A percentile compares a stretch with the other conserved stretches of the same genome.
phyloP scores from a whole-genome alignment of 352 stramenopile species.

The Globisporangium cederbergense region DNA sequence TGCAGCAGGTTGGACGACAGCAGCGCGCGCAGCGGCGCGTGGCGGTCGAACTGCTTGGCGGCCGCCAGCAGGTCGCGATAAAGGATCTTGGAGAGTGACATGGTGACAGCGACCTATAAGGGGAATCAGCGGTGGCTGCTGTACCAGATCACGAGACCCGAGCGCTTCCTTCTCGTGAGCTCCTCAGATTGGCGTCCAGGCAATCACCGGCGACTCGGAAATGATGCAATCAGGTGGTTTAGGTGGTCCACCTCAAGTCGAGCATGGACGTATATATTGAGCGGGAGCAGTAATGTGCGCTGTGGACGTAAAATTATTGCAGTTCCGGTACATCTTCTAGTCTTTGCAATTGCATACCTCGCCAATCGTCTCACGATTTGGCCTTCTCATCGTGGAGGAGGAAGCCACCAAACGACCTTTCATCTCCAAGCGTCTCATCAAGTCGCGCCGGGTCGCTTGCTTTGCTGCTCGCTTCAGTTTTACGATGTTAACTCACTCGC shows the following conservation, averaged over 20 bases:
- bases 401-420: no score
- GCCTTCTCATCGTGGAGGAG: no score
- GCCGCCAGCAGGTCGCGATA: constrained; percentile 68
- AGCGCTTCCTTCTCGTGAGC: neutral
- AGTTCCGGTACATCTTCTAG: neutral
- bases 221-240: neutral
- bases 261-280: neutral
- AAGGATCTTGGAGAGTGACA: constrained; percentile 49
- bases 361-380: neutral
- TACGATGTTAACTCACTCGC: no score
- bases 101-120: constrained; percentile 10
- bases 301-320: neutral
- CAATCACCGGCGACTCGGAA: neutral
- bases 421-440: no score
- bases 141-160: neutral
- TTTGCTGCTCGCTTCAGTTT: no score
- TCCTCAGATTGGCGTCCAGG: neutral
- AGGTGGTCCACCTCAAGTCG: neutral
- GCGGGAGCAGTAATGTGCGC: neutral
- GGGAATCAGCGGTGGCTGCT: neutral
- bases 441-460: no score
- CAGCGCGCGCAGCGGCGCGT: constrained; percentile 53
- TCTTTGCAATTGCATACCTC: neutral
- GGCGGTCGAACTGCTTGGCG: constrained; percentile 54
- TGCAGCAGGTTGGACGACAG: constrained; percentile 60